Conservation (phyloP, 1,284 basidiomycete genomes). For the Macrocystidia cucumis region DNA sequence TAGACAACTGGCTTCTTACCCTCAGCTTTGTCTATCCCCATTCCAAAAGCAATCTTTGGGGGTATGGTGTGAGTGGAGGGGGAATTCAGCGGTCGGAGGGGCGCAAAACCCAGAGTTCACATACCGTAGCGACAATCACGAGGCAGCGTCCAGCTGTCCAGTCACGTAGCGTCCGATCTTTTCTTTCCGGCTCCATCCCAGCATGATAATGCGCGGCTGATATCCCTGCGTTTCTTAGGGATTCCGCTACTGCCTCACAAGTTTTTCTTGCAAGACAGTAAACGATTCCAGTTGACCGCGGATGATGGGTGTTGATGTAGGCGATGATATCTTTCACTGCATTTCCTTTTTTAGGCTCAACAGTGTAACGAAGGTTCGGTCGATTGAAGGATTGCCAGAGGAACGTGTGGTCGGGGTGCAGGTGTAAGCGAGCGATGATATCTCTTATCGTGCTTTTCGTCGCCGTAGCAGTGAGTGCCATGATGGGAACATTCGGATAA, state of each 20-base stretch:
- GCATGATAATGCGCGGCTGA: conserved; percentile 86
- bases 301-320: conserved; percentile 61
- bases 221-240: conserved; percentile 39
- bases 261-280: conserved; percentile 72
- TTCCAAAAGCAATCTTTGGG: conserved; percentile 81
- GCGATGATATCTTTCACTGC: conserved; percentile 60
- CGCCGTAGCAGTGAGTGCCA: conserved; percentile 95
- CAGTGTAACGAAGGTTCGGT: conserved; percentile 80
- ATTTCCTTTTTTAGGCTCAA: conserved; percentile 58
- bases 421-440: conserved; percentile 67
- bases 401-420: conserved; percentile 44
- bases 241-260: conserved; percentile 76
- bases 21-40: conserved; percentile 91
- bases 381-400: conserved; percentile 90
- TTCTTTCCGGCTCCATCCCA: conserved; percentile 60
- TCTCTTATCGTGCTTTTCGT: conserved; percentile 73
- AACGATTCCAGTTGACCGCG: conserved; percentile 74
- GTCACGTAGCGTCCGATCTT: conserved; percentile 53
- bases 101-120: conserved; percentile 10
- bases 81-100: conserved; percentile 1
- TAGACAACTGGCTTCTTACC: conserved; percentile 18
- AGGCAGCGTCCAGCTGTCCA: conserved; percentile 75
- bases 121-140: conserved; percentile 88
- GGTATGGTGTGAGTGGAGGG: conserved; percentile 8
- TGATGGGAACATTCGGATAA: conserved; percentile 82